Evolutionary conservation across 495 filamentous ascomycete genomes (phyloP), one percentile per base, ranked within the genome.

Genomic region (Talaromyces ruber): DNA sequence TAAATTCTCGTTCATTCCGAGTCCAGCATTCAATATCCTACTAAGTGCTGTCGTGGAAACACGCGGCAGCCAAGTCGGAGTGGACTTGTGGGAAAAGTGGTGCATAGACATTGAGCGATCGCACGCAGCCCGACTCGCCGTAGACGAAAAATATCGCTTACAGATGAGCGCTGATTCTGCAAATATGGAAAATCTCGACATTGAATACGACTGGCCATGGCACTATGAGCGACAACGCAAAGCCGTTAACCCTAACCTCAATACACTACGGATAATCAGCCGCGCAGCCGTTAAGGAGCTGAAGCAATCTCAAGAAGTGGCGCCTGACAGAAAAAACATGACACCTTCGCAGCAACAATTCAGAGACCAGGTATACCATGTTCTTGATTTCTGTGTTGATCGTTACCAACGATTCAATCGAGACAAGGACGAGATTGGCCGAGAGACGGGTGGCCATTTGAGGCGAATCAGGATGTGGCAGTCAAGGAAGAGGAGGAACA

Each of bases 31-130:
- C 70, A 76, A 83, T 61, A 57, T 61, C 11, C 55, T 85, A 30
- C 71, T 86, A 16, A 65, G 74, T 18, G 78, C 76, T 14, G 58
- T 84, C 6, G 76, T 80, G n/a, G 75, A 83, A 32, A 63, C 65
- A 0, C 68, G 73, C 39, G 81, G 83, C 54, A 77, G 76, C 58
- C 32, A 63, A 21, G 67, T 66, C 52, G 83, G 76, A 22, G 72
- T 69, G 53, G 37, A 66, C 11, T 54, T 85, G 37, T 81, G 74
- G 65, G 61, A 73, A 9, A 63, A 63, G 29, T 81, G 79, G 74
- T 84, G 82, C 60, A 60, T 70, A 14, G 67, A 67, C 26, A 62
- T 62, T 34, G 62, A 58, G 12, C 65, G 65, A 12, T 71, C 74
- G 0, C 28, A 62, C 1, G 12, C 34, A 14, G 45, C 51, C 9